These are phyloP conservation scores for Hypoxylon rickii DNA, from an alignment of 495 filamentous ascomycete species.

Conservation along the genomic window DNA sequence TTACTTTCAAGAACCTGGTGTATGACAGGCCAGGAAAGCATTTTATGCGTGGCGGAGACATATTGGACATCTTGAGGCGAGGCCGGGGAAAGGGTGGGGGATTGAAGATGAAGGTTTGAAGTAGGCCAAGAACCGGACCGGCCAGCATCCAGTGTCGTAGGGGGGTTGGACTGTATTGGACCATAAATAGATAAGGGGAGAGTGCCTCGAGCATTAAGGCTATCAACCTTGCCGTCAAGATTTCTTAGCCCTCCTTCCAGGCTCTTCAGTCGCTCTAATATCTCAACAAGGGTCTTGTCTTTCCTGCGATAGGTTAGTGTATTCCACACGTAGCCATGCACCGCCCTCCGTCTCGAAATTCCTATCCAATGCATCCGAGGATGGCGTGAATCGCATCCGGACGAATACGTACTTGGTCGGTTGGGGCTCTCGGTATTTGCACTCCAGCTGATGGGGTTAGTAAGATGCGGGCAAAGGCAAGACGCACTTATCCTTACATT, in stretches of 20 bases:
- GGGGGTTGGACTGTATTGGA: conserved; percentile 18
- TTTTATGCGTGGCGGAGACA: conserved; percentile 59
- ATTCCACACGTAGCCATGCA: conserved; percentile 15
- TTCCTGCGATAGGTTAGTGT: conserved; percentile 50
- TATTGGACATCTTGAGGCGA: conserved; percentile 41
- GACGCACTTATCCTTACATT: conserved; percentile 29
- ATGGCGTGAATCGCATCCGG: conserved; percentile 15
- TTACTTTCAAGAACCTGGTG: conserved; percentile 50
- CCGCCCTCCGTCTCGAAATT: conserved; percentile 12
- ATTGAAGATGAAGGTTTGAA: conserved; percentile 14
- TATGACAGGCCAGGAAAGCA: conserved; percentile 62
- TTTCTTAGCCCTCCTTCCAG: conserved; percentile 46
- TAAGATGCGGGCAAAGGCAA: conserved; percentile 16
- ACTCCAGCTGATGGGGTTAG: conserved; percentile 53
- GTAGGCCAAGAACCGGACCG: conserved; percentile 21
- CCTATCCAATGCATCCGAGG: conserved; percentile 17
- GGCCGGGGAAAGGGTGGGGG: conserved; percentile 13
- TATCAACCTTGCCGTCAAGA: conserved; percentile 49
- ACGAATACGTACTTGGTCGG: conserved; percentile 64
- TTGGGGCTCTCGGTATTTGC: conserved; percentile 63
- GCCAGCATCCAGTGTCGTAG: conserved; percentile 16
- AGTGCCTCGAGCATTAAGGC: conserved; percentile 34
- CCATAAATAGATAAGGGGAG: conserved; percentile 32
- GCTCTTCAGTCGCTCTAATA: conserved; percentile 58
- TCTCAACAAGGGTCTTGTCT: conserved; percentile 65